A percentile compares a stretch with the other conserved stretches of the same genome.
phyloP scores from a whole-genome alignment of 108 stramenopile species.

The Pseudonitzschia pungens region DNA sequence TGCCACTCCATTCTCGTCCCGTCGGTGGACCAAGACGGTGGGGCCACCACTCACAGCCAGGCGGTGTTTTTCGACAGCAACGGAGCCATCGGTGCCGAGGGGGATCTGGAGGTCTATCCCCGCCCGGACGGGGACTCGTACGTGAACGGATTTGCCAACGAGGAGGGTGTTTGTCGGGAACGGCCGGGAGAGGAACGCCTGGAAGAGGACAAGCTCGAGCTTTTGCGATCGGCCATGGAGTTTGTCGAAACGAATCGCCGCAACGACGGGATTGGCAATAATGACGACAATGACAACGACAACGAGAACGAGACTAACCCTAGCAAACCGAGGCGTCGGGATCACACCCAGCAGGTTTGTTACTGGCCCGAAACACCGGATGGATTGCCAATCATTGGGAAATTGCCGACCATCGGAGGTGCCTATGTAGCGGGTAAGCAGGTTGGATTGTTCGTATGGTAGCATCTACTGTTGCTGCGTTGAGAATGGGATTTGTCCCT shows the following conservation, averaged over 20 bases:
- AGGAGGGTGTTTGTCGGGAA: slow-evolving; percentile 43
- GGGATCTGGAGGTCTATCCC: slow-evolving; percentile 64
- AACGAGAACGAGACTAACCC: slow-evolving; percentile 35
- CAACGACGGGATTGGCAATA: slow-evolving; percentile 1
- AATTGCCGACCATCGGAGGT: slow-evolving; percentile 54
- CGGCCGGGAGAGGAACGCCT: slow-evolving; percentile 49
- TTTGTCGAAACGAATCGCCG: neutral
- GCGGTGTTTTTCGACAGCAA: slow-evolving; percentile 53
- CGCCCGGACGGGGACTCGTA: slow-evolving; percentile 59
- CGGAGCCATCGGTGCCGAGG: slow-evolving; percentile 21
- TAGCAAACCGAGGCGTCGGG: neutral
- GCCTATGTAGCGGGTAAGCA: slow-evolving; percentile 53
- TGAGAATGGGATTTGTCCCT: neutral
- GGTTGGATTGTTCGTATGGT: neutral
- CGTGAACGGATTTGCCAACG: slow-evolving; percentile 54
- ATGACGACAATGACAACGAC: neutral
- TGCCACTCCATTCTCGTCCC: slow-evolving; percentile 53
- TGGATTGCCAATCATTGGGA: slow-evolving; percentile 81
- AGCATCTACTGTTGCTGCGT: too few relatives aligned
- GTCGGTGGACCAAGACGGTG: slow-evolving; percentile 16
- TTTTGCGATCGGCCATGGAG: slow-evolving; percentile 39
- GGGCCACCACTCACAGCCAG: slow-evolving; percentile 24
- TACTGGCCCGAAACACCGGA: slow-evolving; percentile 68
- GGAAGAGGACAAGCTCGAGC: slow-evolving; percentile 30
- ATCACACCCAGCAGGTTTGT: slow-evolving; percentile 52